phyloP scores from a whole-genome alignment of 1,284 basidiomycete genomes.

The Ceratobasidium papillatum region DNA sequence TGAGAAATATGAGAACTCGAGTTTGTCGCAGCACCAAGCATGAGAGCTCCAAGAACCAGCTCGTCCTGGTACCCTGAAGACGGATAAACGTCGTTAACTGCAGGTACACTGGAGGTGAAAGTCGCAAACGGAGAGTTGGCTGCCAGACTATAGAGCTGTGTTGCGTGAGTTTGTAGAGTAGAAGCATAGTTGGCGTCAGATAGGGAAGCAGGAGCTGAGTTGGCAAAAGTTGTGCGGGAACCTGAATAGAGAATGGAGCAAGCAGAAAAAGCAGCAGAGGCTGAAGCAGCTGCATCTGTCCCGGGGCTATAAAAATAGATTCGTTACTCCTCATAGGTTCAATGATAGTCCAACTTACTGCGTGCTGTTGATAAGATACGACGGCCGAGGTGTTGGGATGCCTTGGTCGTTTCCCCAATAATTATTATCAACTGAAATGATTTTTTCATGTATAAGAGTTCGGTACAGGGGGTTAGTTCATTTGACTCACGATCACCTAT shows the following conservation, averaged over 20 bases:
- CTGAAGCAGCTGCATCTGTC: slow-evolving; percentile 85
- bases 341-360: slow-evolving; percentile 50
- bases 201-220: slow-evolving; percentile 71
- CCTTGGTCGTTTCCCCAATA: slow-evolving; percentile 90
- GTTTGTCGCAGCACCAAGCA: slow-evolving; percentile 68
- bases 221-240: slow-evolving; percentile 53
- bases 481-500: slow-evolving; percentile 20
- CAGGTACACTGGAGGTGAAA: slow-evolving; percentile 72
- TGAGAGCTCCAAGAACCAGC: slow-evolving; percentile 75
- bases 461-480: neutral
- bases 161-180: slow-evolving; percentile 75
- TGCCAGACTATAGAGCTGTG: slow-evolving; percentile 76
- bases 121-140: slow-evolving; percentile 59
- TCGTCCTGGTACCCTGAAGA: slow-evolving; percentile 79
- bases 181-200: slow-evolving; percentile 76
- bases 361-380: slow-evolving; percentile 79
- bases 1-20: slow-evolving; percentile 48
- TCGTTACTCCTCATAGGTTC: neutral
- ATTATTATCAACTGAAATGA: slow-evolving; percentile 63
- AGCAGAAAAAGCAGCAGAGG: slow-evolving; percentile 86
- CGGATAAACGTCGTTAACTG: slow-evolving; percentile 70
- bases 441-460: slow-evolving; percentile 17
- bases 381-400: slow-evolving; percentile 77
- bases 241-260: slow-evolving; percentile 81
- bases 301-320: slow-evolving; percentile 65